Base-by-base conservation (phyloP, 495 filamentous ascomycete species). In the Glutinoglossum americanum region DNA sequence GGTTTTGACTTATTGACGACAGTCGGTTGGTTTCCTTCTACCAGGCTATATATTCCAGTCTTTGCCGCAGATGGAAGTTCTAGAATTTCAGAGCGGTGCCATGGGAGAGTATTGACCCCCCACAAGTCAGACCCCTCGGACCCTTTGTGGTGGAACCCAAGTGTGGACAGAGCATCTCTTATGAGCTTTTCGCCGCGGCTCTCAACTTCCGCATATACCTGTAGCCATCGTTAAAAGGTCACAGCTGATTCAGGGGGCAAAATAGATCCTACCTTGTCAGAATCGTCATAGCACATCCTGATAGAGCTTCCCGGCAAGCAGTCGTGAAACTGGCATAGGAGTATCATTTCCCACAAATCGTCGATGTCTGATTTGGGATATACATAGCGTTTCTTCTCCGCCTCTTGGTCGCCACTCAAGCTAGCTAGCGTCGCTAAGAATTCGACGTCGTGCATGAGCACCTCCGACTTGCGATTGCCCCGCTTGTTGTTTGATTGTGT, bases 401-500 rank as follows among this genome's bases (percentile, higher is more conserved):
- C 61, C 0, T 61, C 60, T 19, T 71, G 69, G n/a, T 67, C 67
- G 54, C 76, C 68, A 59, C 76, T 80, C 54, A 96, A 64, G 11
- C 83, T 89, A 1, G 89, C 88, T 55, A 93, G 65, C 0, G 92
- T 90, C 13, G 92, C 85, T n/a, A 96, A 71, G 59, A 84, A 78
- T 67, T 98, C 92, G 21, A 98, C 70, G 60, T 94, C 85, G 28
- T 87, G 83, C 45, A 98, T 73, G 69, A 94, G 66, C 53, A 83
- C 78, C 66, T 98, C 92, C 0, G 87, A 74, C 62, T 80, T 83
- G 55, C 92, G 79, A 65, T 98, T 98, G 70, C 90, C 89, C 57
- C 79, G 79, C 69, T 98, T 98, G 71, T 94, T 98, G 68, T 95
- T 94, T 47, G 89, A 84, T 66, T 98, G 92, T 0, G 90, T 94